A percentile compares a stretch with the other conserved stretches of the same genome.
Evolutionary conservation across 2,329 filamentous ascomycete genomes (phyloP).

Genomic region (Fusarium tricinctum): DNA sequence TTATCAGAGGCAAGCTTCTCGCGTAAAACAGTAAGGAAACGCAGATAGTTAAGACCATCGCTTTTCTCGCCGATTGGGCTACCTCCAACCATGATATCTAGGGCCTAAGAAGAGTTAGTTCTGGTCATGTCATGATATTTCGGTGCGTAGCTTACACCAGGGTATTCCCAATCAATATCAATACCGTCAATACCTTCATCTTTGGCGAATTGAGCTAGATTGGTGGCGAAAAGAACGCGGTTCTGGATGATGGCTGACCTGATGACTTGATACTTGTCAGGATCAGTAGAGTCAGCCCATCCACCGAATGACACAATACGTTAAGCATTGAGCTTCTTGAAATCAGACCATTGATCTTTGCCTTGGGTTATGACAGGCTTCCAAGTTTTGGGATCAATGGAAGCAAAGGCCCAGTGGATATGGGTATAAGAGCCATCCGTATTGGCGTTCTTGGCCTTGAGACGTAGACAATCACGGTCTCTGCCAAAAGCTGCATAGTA

Average conservation of each 20-base stretch:
- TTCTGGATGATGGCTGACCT: conserved; percentile 51
- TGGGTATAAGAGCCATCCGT: conserved; percentile 39
- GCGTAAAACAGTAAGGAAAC: not conserved
- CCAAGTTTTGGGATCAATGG: conserved; percentile 43
- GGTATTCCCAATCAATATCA: conserved; percentile 61
- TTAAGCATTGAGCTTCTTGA: conserved; percentile 45
- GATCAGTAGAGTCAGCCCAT: conserved; percentile 48
- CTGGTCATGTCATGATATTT: not conserved
- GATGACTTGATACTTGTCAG: conserved; percentile 42
- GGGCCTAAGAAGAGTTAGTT: not conserved
- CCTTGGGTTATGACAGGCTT: conserved; percentile 36
- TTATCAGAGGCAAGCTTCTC: conserved; percentile 14
- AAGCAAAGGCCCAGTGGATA: conserved; percentile 52
- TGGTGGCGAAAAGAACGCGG: conserved; percentile 52
- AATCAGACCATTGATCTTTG: conserved; percentile 44
- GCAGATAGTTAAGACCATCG: not conserved
- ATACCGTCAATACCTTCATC: conserved; percentile 56
- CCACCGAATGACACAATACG: conserved; percentile 51
- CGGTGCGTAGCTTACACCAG: conserved; percentile 36
- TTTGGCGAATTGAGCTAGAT: conserved; percentile 55
- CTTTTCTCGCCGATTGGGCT: not conserved
- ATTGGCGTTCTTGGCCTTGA: conserved; percentile 32
- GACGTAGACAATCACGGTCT: not conserved
- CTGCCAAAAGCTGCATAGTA: conserved; percentile 4
- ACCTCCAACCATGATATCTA: not conserved